Evolutionary conservation across 2,329 filamentous ascomycete genomes (phyloP).

Genomic region (Nigrospora osmanthi): DNA sequence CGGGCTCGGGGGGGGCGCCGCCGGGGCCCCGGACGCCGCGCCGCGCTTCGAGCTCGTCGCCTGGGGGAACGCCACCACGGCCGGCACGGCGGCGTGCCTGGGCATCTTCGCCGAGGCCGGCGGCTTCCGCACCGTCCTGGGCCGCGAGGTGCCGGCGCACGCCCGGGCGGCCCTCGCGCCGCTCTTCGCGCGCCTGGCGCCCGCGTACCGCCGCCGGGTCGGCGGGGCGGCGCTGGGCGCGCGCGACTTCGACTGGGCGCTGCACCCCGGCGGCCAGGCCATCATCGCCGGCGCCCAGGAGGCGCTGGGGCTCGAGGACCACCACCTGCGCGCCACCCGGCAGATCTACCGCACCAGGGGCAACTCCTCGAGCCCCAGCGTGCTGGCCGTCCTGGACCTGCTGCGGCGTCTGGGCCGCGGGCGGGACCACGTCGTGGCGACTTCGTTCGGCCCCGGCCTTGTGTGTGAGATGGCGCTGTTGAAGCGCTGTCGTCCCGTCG

Average conservation of each 20-base stretch:
- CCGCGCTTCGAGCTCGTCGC: constrained; percentile 8
- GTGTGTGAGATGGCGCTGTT: constrained; percentile 10
- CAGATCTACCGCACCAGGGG: constrained; percentile 7
- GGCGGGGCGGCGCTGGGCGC: not conserved
- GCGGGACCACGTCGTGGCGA: constrained; percentile 6
- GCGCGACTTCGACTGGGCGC: constrained; percentile 7
- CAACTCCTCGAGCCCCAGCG: constrained; percentile 9
- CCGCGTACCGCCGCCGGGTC: not conserved
- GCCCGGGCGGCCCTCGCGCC: constrained; percentile 6
- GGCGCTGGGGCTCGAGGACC: constrained; percentile 6
- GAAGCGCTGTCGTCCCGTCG: not conserved
- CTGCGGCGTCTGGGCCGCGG: constrained; percentile 6
- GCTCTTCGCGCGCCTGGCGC: constrained; percentile 5
- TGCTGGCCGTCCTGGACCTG: constrained; percentile 8
- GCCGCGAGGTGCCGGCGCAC: constrained; percentile 5
- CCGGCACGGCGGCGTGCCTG: constrained; percentile 6
- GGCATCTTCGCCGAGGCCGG: constrained; percentile 4
- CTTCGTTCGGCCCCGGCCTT: constrained; percentile 9
- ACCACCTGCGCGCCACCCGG: constrained; percentile 7
- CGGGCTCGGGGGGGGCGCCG: no score
- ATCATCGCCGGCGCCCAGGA: constrained; percentile 8
- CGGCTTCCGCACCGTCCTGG: constrained; percentile 6
- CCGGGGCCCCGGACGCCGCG: not conserved
- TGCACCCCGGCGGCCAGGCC: constrained; percentile 9
- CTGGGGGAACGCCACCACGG: constrained; percentile 7